Conservation (phyloP, 2,329 filamentous ascomycete species). For the Penicillium hordei region DNA sequence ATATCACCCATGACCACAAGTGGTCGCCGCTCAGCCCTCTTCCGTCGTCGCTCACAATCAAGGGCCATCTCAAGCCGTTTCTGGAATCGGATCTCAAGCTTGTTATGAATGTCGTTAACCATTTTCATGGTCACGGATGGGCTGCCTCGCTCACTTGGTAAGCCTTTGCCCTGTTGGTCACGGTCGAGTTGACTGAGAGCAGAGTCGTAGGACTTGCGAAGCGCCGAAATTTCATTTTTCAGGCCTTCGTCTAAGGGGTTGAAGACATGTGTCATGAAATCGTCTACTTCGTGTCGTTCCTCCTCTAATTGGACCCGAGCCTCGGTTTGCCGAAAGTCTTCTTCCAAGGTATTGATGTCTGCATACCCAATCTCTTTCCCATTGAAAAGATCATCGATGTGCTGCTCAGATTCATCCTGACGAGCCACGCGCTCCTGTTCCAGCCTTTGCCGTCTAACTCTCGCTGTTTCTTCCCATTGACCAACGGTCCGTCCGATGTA, state of each 20-base stretch:
- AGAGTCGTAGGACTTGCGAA: conserved; percentile 49
- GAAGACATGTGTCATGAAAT: conserved; percentile 53
- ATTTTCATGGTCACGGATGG: conserved; percentile 47
- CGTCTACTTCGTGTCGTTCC: conserved; percentile 53
- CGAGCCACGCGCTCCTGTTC: conserved; percentile 51
- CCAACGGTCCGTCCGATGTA: conserved; percentile 45
- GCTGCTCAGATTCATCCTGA: conserved; percentile 53
- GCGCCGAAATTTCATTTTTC: conserved; percentile 50
- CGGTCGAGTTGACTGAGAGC: conserved; percentile 44
- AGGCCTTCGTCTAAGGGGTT: conserved; percentile 50
- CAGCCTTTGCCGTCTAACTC: conserved; percentile 45
- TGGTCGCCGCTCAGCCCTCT: conserved; percentile 54
- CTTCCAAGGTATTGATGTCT: conserved; percentile 56
- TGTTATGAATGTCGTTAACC: conserved; percentile 48
- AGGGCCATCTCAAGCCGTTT: conserved; percentile 52
- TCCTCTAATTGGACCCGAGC: conserved; percentile 53
- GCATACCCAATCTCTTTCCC: conserved; percentile 59
- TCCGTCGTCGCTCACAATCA: conserved; percentile 56
- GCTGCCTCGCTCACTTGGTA: conserved; percentile 33
- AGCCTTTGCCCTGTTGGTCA: conserved; percentile 39
- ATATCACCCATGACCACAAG: conserved; percentile 55
- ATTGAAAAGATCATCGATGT: conserved; percentile 56
- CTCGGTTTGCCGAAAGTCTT: conserved; percentile 56
- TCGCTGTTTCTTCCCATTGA: conserved; percentile 50
- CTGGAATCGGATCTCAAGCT: conserved; percentile 52